These are phyloP conservation scores for Agastache rugosa DNA, from an alignment of 257 asterid genomes.

Conservation along the genomic window DNA sequence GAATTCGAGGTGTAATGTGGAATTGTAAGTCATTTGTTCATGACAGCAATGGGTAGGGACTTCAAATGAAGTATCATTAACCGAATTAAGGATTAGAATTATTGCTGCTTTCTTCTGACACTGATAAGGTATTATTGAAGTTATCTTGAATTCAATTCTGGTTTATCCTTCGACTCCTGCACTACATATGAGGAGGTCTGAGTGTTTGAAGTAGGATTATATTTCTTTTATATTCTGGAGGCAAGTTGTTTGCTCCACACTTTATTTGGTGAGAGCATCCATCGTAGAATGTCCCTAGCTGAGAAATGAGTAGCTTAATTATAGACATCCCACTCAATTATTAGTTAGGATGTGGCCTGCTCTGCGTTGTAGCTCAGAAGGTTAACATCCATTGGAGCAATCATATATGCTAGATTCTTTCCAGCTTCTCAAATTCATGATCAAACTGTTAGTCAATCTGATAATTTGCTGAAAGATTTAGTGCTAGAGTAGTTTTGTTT, in stretches of 20 bases:
- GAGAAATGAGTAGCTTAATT: not conserved
- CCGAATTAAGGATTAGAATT: not conserved
- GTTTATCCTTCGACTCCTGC: not conserved
- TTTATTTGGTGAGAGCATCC: not conserved
- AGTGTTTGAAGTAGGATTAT: not conserved
- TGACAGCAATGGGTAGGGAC: not conserved
- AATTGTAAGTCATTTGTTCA: not conserved
- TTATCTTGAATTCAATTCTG: not conserved
- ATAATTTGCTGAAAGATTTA: not conserved
- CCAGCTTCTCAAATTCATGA: not conserved
- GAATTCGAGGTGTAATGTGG: not conserved
- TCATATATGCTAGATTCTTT: not conserved
- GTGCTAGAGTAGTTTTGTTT: not conserved
- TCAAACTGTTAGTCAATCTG: not conserved
- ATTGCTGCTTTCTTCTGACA: not conserved
- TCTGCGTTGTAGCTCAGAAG: slow-evolving; percentile 7
- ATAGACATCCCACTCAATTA: too few species aligned
- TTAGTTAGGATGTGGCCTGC: not conserved
- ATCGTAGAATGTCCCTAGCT: not conserved
- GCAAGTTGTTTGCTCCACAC: not conserved
- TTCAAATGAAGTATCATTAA: not conserved
- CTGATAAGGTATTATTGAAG: not conserved
- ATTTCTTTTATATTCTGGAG: not conserved
- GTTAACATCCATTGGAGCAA: not conserved
- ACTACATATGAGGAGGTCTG: not conserved